phyloP scores from a whole-genome alignment of 768 basidiomycete species.

The Trametes maxima region DNA sequence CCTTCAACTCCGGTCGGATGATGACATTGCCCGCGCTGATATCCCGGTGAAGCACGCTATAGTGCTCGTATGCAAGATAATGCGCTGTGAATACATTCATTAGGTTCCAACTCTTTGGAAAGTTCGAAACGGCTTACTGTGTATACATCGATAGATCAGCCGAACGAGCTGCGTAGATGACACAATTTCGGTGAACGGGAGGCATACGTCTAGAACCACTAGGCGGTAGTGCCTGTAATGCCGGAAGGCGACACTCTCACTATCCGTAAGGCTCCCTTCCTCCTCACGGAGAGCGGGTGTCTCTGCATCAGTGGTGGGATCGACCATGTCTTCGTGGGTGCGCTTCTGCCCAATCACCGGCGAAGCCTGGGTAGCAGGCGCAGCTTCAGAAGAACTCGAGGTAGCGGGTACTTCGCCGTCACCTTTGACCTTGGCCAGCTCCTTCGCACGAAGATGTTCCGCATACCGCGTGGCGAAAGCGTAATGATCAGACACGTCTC shows the following conservation, averaged over 20 bases:
- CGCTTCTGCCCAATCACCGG: background rate
- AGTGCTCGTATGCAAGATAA: background rate
- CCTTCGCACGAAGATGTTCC: background rate
- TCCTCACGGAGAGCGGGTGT: background rate
- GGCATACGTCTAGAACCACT: slow-evolving; percentile 11
- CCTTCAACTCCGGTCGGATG: background rate
- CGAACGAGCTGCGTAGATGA: background rate
- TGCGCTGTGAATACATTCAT: background rate
- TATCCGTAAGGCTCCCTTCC: background rate
- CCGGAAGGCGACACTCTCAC: background rate
- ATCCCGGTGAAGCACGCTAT: slow-evolving; percentile 3
- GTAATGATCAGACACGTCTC: background rate
- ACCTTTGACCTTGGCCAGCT: background rate
- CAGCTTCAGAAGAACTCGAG: no score
- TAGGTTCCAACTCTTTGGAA: background rate
- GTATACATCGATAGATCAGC: background rate
- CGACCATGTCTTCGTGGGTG: background rate
- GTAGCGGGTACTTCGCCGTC: no score
- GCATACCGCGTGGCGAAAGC: background rate
- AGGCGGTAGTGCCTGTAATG: slow-evolving; percentile 15
- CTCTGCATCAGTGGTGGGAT: background rate
- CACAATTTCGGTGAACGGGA: background rate
- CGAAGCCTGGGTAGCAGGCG: no score
- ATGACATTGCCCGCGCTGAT: slow-evolving; percentile 7
- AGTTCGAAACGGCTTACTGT: background rate